Evolutionary conservation across 768 basidiomycete species (phyloP).

Genomic region (Fistulinella prunicolor): DNA sequence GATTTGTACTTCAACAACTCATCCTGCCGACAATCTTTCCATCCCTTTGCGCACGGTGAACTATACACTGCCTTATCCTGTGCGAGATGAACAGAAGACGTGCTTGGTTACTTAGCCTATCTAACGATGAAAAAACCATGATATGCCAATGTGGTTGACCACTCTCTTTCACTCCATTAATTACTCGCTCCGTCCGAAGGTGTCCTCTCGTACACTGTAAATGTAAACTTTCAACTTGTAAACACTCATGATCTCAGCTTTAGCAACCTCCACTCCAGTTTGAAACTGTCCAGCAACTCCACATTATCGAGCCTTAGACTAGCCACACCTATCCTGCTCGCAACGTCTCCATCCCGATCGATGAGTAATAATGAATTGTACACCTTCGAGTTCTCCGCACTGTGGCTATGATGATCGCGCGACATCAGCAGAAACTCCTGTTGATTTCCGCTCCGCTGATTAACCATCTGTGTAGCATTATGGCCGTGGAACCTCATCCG

Average conservation of each 20-base stretch:
- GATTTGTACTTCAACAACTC: no score
- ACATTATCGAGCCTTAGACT: neutral
- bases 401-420: neutral
- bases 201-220: no score
- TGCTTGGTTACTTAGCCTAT: no score
- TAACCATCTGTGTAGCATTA: neutral
- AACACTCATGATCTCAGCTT: neutral
- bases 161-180: no score
- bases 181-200: no score
- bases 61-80: no score
- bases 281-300: neutral
- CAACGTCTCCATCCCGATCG: slow-evolving; percentile 1
- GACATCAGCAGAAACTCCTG: slow-evolving; percentile 6
- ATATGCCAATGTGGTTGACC: no score
- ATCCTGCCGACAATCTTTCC: no score
- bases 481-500: neutral
- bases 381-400: neutral
- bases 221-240: no score
- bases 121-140: no score
- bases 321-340: slow-evolving; percentile 1
- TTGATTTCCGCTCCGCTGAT: neutral
- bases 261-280: neutral
- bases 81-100: no score
- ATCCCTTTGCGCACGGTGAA: no score
- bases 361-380: slow-evolving; percentile 2